Evolutionary conservation across 345 rosid species (phyloP).

Genomic region (Salix exigua): DNA sequence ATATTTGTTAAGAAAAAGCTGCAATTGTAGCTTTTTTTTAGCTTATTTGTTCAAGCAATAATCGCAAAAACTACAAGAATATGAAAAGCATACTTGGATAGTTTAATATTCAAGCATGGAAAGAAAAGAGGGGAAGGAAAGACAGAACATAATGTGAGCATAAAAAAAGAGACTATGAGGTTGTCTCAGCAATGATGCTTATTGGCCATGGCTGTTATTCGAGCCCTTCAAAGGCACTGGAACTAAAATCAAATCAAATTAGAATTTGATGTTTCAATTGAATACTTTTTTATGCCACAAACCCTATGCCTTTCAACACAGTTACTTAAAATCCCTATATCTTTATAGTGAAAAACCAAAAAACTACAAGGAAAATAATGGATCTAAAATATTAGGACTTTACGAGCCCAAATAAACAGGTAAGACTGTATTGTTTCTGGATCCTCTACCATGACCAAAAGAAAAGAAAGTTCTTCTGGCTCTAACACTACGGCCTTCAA

Average conservation of each 20-base stretch:
- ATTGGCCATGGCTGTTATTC: slow-evolving; percentile 14
- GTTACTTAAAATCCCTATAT: slow-evolving; percentile 25
- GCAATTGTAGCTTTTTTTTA: too few species aligned
- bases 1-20: too few species aligned
- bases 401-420: slow-evolving; percentile 59
- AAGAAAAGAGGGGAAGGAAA: background rate
- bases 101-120: background rate
- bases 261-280: slow-evolving; percentile 18
- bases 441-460: slow-evolving; percentile 61
- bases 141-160: background rate
- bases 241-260: slow-evolving; percentile 18
- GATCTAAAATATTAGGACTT: background rate
- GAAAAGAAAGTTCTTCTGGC: slow-evolving; percentile 64
- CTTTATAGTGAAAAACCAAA: background rate
- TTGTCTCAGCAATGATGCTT: background rate
- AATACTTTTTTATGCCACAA: slow-evolving; percentile 22
- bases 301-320: slow-evolving; percentile 23
- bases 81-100: background rate
- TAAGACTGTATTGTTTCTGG: slow-evolving; percentile 52
- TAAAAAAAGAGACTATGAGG: background rate
- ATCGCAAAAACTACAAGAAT: background rate
- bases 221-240: slow-evolving; percentile 3
- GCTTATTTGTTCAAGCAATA: too few species aligned
- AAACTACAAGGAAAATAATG: slow-evolving; percentile 1
- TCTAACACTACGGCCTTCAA: slow-evolving; percentile 46